Evolutionary conservation across 169 alveolate genomes (phyloP).

Genomic region (Babesia ovata): DNA sequence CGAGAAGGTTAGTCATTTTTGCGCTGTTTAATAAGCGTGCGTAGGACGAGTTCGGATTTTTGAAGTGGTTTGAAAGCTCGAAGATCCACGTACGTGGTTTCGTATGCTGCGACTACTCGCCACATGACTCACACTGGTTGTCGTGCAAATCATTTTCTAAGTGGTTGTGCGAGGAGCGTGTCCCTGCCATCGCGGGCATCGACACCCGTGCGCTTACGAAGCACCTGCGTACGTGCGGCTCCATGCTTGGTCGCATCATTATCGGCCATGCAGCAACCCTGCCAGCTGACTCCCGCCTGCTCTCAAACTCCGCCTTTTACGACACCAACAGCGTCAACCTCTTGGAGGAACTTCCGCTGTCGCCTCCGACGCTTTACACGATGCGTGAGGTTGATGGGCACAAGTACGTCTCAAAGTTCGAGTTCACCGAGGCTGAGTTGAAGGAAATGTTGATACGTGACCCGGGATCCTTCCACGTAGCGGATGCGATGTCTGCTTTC

Average conservation of each 20-base stretch:
- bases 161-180: slow-evolving; percentile 69
- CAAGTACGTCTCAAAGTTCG: slow-evolving; percentile 20
- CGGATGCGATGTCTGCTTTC: not conserved
- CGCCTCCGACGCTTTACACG: slow-evolving; percentile 12
- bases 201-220: slow-evolving; percentile 88
- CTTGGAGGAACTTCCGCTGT: slow-evolving; percentile 4
- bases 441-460: slow-evolving; percentile 25
- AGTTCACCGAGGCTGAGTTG: slow-evolving; percentile 27
- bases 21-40: not conserved
- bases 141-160: slow-evolving; percentile 61
- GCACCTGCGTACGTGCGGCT: slow-evolving; percentile 78
- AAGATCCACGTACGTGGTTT: slow-evolving; percentile 76
- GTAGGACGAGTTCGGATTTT: slow-evolving; percentile 78
- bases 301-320: slow-evolving; percentile 29
- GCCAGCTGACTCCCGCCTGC: slow-evolving; percentile 47
- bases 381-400: slow-evolving; percentile 21
- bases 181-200: slow-evolving; percentile 79
- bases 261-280: slow-evolving; percentile 50
- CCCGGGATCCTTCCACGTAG: slow-evolving; percentile 17
- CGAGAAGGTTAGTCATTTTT: slow-evolving; percentile 63
- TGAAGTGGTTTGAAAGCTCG: slow-evolving; percentile 76
- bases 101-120: slow-evolving; percentile 82
- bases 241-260: slow-evolving; percentile 79
- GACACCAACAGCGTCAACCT: slow-evolving; percentile 45
- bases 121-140: slow-evolving; percentile 71